These are phyloP conservation scores for Geosmithia putterillii DNA, from an alignment of 2,329 filamentous ascomycete genomes.

Conservation along the genomic window DNA sequence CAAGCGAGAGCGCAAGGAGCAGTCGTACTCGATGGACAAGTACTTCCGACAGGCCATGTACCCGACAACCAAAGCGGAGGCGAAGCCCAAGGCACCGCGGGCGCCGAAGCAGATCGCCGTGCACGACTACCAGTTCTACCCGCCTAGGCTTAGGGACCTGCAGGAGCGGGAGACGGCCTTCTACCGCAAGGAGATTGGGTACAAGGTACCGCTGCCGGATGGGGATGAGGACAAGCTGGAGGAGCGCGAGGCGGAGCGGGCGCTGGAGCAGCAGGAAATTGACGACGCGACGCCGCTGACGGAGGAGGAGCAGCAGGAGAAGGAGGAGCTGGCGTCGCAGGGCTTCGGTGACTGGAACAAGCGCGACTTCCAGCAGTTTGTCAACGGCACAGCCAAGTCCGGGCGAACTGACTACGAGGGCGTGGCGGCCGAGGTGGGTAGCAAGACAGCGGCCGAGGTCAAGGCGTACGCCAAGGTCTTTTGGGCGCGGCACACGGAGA, in stretches of 20 bases:
- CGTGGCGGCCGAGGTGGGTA: conserved; percentile 84
- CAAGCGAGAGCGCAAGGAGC: conserved; percentile 96
- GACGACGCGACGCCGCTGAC: conserved; percentile 82
- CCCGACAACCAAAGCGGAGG: conserved; percentile 66
- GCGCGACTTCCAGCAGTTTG: conserved; percentile 94
- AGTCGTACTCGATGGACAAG: conserved; percentile 97
- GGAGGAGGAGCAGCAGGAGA: conserved; percentile 80
- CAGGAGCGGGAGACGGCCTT: conserved; percentile 94
- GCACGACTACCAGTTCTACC: conserved; percentile 97
- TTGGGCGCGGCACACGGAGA: conserved; percentile 89
- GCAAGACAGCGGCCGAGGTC: conserved; percentile 75
- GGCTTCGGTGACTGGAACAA: conserved; percentile 95
- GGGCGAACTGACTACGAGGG: conserved; percentile 75
- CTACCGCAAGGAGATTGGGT: conserved; percentile 91
- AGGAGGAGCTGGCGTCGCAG: conserved; percentile 66
- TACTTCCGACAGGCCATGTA: conserved; percentile 91
- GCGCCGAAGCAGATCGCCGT: conserved; percentile 86
- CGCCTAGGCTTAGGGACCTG: conserved; percentile 67
- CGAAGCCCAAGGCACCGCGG: conserved; percentile 89
- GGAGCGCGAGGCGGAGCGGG: conserved; percentile 77
- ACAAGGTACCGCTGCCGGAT: conserved; percentile 84
- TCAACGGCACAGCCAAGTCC: conserved; percentile 89
- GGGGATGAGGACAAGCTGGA: conserved; percentile 79
- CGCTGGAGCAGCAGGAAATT: conserved; percentile 81
- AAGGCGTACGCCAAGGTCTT: conserved; percentile 89